Evolutionary conservation across 2,329 filamentous ascomycete species (phyloP).

Genomic region (Diaporthe capsici): DNA sequence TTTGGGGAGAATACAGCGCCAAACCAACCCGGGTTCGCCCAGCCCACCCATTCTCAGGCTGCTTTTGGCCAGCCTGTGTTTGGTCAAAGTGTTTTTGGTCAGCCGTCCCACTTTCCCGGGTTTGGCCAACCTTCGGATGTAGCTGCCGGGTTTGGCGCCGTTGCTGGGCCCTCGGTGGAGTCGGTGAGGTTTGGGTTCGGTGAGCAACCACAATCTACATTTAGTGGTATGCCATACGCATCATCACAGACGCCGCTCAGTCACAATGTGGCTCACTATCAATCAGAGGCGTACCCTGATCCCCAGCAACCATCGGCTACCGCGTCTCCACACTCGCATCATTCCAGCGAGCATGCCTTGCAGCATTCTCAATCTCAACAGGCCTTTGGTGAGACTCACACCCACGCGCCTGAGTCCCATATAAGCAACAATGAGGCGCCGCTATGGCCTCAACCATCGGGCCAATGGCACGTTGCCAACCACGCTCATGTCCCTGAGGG

Average conservation of each 20-base stretch:
- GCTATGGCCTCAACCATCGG: constrained; percentile 38
- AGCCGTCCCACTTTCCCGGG: not conserved
- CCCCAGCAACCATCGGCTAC: constrained; percentile 26
- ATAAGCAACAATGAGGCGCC: constrained; percentile 32
- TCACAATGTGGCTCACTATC: constrained; percentile 12
- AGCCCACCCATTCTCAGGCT: not conserved
- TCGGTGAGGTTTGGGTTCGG: constrained; percentile 41
- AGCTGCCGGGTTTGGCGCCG: constrained; percentile 23
- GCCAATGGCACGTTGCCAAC: constrained; percentile 31
- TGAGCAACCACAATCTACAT: constrained; percentile 31
- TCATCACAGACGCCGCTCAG: not conserved
- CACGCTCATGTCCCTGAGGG: constrained; percentile 37
- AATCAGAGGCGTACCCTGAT: constrained; percentile 32
- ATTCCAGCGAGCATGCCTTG: constrained; percentile 42
- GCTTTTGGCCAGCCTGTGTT: constrained; percentile 26
- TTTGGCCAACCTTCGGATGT: constrained; percentile 17
- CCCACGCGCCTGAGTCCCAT: constrained; percentile 33
- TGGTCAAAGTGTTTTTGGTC: not conserved
- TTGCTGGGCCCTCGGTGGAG: constrained; percentile 3
- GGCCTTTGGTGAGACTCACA: constrained; percentile 40
- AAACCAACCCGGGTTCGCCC: constrained; percentile 10
- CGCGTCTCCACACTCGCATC: constrained; percentile 12
- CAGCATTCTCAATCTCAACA: constrained; percentile 50
- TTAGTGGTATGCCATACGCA: constrained; percentile 22
- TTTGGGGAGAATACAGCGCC: constrained; percentile 16